phyloP scores from a whole-genome alignment of 2,329 filamentous ascomycete species.

The Lizonia empirigonia region DNA sequence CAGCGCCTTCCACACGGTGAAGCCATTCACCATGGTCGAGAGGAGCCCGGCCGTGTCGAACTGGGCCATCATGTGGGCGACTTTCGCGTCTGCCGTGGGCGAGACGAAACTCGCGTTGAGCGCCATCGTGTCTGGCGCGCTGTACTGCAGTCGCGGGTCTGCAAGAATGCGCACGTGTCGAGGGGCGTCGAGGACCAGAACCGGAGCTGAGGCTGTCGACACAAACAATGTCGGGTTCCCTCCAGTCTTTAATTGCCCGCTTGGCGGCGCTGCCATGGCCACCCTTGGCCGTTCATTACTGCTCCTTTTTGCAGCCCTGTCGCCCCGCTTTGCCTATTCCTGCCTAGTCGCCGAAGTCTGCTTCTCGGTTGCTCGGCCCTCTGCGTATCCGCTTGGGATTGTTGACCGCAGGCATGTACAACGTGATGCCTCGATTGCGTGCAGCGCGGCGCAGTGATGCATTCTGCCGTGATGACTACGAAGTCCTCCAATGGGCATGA shows the following conservation, averaged over 20 bases:
- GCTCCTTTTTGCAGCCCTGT: constrained; percentile 14
- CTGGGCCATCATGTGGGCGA: constrained; percentile 38
- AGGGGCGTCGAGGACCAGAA: constrained; percentile 8
- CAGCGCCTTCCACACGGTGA: constrained; percentile 37
- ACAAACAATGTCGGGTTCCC: constrained; percentile 4
- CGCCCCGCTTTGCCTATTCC: constrained; percentile 4
- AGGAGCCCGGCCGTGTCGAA: constrained; percentile 41
- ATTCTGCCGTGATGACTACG: too few species aligned
- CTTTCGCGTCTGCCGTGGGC: constrained; percentile 48
- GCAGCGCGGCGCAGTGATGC: too few species aligned
- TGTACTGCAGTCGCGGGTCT: background rate
- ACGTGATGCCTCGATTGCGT: too few species aligned
- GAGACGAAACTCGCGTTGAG: constrained; percentile 49
- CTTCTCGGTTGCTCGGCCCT: background rate
- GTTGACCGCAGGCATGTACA: too few species aligned
- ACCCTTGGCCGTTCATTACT: constrained; percentile 12
- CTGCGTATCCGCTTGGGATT: background rate
- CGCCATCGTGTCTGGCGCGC: constrained; percentile 31
- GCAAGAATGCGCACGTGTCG: background rate
- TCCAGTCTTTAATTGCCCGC: constrained; percentile 17
- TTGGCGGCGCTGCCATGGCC: constrained; percentile 7
- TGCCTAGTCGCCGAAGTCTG: constrained; percentile 17
- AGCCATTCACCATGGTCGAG: constrained; percentile 37
- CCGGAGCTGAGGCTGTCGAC: constrained; percentile 7
- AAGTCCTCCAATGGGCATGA: too few species aligned